phyloP scores from a whole-genome alignment of 495 filamentous ascomycete species.

The Darksidea phi region DNA sequence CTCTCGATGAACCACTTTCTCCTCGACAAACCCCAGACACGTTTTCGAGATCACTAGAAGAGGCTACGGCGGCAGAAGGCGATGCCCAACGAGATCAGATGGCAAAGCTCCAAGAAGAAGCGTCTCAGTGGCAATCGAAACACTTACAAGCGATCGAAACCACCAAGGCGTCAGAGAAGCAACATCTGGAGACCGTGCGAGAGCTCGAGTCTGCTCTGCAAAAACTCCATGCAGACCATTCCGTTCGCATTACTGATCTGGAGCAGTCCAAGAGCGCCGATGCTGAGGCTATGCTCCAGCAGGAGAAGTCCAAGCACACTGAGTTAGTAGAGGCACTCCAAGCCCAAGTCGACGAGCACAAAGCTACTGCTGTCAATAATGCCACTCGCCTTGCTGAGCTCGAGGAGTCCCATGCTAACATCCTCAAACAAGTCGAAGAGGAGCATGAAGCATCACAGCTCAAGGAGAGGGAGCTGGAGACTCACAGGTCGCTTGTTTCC shows the following conservation, averaged over 20 bases:
- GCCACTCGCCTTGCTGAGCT: constrained; percentile 47
- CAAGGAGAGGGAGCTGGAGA: constrained; percentile 46
- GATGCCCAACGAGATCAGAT: constrained; percentile 61
- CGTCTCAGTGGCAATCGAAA: constrained; percentile 70
- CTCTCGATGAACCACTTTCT: constrained; percentile 23
- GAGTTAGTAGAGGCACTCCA: constrained; percentile 66
- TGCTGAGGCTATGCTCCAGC: constrained; percentile 47
- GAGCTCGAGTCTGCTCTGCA: constrained; percentile 62
- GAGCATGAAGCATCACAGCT: constrained; percentile 47
- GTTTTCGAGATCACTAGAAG: constrained; percentile 30
- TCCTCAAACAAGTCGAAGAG: constrained; percentile 51
- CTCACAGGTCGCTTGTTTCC: constrained; percentile 46
- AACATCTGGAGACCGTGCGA: constrained; percentile 67
- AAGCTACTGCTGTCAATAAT: constrained; percentile 51
- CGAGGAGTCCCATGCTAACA: constrained; percentile 48
- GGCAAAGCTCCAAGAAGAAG: constrained; percentile 68
- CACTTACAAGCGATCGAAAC: constrained; percentile 69
- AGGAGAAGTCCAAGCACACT: constrained; percentile 59
- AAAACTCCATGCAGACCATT: constrained; percentile 41
- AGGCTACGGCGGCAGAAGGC: constrained; percentile 30
- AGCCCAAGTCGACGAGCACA: constrained; percentile 75
- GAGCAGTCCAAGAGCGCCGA: constrained; percentile 32
- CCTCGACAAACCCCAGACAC: constrained; percentile 26
- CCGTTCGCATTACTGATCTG: constrained; percentile 32
- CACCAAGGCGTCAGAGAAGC: constrained; percentile 69